Percentiles rank a stretch among this genome's conserved stretches.
phyloP scores from a whole-genome alignment of 805 yeast species.

The Saccharomyces paradoxus region DNA sequence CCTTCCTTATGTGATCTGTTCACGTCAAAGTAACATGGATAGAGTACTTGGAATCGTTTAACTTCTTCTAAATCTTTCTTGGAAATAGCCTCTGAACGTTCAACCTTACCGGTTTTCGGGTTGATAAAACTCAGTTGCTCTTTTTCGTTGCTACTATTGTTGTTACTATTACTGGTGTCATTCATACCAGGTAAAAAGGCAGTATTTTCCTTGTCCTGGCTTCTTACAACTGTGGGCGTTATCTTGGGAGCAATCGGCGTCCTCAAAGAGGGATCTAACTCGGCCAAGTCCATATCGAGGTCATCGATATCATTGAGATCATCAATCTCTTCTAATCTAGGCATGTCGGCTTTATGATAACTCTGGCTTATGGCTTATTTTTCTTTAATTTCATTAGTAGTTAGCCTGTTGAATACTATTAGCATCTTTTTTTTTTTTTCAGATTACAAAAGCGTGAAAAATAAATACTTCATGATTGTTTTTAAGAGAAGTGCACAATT shows the following conservation, averaged over 20 bases:
- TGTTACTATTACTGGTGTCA: neutral
- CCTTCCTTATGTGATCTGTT: constrained; percentile 72
- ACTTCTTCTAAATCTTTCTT: constrained; percentile 57
- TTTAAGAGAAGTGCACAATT: neutral
- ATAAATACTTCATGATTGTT: neutral
- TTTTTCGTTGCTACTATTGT: neutral
- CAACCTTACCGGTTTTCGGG: constrained; percentile 26
- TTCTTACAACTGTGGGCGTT: constrained; percentile 51
- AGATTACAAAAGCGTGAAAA: neutral
- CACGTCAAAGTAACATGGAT: constrained; percentile 88
- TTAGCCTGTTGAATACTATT: neutral
- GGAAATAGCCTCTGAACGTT: constrained; percentile 29
- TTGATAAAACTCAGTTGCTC: constrained; percentile 19
- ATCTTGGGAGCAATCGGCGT: constrained; percentile 69
- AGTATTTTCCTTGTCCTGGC: constrained; percentile 41
- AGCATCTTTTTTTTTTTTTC: neutral
- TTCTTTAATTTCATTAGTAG: neutral
- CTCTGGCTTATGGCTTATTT: neutral
- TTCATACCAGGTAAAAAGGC: neutral
- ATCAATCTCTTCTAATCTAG: constrained; percentile 61
- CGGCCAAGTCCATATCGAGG: constrained; percentile 88
- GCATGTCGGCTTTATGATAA: constrained; percentile 37
- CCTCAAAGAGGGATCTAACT: constrained; percentile 64
- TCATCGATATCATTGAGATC: constrained; percentile 83
- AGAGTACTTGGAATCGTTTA: constrained; percentile 62